phyloP scores from a whole-genome alignment of 2,329 filamentous ascomycete species.

The Malbranchea zuffiana region DNA sequence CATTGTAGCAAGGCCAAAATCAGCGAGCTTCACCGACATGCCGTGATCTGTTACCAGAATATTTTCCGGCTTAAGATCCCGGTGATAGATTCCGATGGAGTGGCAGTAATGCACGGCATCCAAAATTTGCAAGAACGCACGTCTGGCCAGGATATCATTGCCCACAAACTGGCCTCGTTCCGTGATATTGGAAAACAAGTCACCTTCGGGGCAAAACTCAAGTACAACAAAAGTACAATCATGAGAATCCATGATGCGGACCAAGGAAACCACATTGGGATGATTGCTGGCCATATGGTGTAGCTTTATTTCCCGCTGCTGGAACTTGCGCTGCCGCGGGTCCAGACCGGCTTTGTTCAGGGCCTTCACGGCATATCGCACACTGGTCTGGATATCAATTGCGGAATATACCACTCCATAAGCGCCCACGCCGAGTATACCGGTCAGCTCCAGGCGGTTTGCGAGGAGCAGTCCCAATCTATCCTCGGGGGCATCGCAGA shows the following conservation, averaged over 20 bases:
- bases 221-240: constrained; percentile 95
- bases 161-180: constrained; percentile 86
- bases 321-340: constrained; percentile 74
- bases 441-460: constrained; percentile 69
- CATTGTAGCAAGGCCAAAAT: constrained; percentile 89
- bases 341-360: constrained; percentile 91
- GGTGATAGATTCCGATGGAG: constrained; percentile 83
- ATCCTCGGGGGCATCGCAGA: constrained; percentile 63
- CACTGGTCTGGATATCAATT: constrained; percentile 67
- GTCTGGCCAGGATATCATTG: constrained; percentile 78
- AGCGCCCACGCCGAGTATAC: constrained; percentile 81
- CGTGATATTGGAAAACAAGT: constrained; percentile 95
- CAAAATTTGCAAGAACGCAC: constrained; percentile 86
- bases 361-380: constrained; percentile 89
- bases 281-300: constrained; percentile 84
- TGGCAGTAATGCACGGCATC: constrained; percentile 96
- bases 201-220: constrained; percentile 93
- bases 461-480: constrained; percentile 75
- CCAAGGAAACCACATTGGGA: constrained; percentile 83
- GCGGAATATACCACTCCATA: constrained; percentile 95
- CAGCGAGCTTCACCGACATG: constrained; percentile 84
- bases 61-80: constrained; percentile 97
- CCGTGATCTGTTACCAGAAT: constrained; percentile 84
- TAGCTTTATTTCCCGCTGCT: constrained; percentile 82
- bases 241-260: constrained; percentile 80